These are phyloP conservation scores for Volvox africanus DNA, from an alignment of 139 green algal species.

Conservation along the genomic window DNA sequence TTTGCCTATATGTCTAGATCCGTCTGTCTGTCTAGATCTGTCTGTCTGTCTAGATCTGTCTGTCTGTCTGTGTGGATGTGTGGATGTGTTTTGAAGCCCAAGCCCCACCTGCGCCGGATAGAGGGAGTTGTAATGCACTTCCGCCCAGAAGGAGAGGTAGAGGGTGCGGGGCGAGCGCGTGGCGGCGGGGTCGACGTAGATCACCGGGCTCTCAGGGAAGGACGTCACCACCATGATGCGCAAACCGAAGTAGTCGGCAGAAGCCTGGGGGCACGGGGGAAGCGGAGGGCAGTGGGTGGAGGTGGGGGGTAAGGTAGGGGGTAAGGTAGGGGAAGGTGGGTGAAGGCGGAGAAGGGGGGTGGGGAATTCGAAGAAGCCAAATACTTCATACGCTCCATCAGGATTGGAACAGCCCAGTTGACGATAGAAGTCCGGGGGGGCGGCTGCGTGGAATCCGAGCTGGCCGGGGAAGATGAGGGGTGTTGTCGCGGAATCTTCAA, in stretches of 20 bases:
- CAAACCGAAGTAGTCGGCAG: constrained; percentile 71
- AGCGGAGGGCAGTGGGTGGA: too few relatives aligned
- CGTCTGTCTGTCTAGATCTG: neutral
- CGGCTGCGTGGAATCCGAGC: too few relatives aligned
- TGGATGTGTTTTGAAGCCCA: neutral
- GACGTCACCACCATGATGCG: constrained; percentile 76
- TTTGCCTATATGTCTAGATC: neutral
- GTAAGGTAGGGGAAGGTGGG: too few relatives aligned
- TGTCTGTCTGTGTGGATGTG: neutral
- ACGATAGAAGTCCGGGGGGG: too few relatives aligned
- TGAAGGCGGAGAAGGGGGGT: too few relatives aligned
- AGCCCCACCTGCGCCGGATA: constrained; percentile 43
- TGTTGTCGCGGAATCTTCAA: too few relatives aligned
- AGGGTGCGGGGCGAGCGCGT: constrained; percentile 51
- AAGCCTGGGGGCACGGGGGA: constrained; percentile 47
- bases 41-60: neutral
- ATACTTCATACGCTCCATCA: too few relatives aligned
- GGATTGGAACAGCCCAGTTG: too few relatives aligned
- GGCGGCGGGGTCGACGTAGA: constrained; percentile 73
- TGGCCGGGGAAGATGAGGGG: too few relatives aligned
- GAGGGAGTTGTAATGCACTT: constrained; percentile 82
- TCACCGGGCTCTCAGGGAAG: constrained; percentile 69
- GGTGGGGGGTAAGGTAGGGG: too few relatives aligned
- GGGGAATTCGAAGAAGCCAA: too few relatives aligned
- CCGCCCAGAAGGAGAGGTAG: constrained; percentile 85